Evolutionary conservation across 176 grass and related monocot genomes (phyloP), one percentile per base, ranked within the genome.

Genomic region (Lolium rigidum): DNA sequence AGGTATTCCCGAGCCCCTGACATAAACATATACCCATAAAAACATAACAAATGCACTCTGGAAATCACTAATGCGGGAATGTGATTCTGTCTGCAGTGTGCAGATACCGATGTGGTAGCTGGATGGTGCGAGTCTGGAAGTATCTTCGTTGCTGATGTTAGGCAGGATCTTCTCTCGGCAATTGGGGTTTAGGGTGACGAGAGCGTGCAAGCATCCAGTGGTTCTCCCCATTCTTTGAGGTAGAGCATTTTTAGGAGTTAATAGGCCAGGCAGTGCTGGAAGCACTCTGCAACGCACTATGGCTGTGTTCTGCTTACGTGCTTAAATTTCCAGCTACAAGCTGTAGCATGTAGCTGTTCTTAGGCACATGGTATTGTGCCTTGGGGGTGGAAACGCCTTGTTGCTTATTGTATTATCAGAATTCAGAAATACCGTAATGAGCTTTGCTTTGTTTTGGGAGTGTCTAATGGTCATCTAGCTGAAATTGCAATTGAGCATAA

Each of bases 41-140:
- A 20, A 20, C 6, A 9, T 17, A 79, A 39, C 16, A 57, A 28
- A 65, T 85, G 25, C 55, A 44, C 21, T 5, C 11, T 55, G 24
- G 12, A 80, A 41, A 20, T 47, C 64, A 68, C 44, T 77, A 22
- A 44, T 61, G 48, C 0, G 11, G 59, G 25, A 70, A 50, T 17
- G 14, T 4, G 35, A 68, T 22, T 83, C 74, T 38, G 41, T 68
- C 18, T 80, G 74, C 93, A 98, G 91, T 92, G 86, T 88, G 88
- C 81, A 9, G 74, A 88, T n/a, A 77, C 65, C 28, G 95, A 95
- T 79, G 89, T 94, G 28, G 71, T 98, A 35, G 93, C 91, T 10
- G 95, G 95, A 24, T 95, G 91, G 95, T 92, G 93, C 6, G 89
- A 95, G 69, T 98, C 91, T 10, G 91, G 93, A 44, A 98, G 87